Base-by-base conservation (phyloP, 495 filamentous ascomycete species). In the Xanthoparmelia taractica region DNA sequence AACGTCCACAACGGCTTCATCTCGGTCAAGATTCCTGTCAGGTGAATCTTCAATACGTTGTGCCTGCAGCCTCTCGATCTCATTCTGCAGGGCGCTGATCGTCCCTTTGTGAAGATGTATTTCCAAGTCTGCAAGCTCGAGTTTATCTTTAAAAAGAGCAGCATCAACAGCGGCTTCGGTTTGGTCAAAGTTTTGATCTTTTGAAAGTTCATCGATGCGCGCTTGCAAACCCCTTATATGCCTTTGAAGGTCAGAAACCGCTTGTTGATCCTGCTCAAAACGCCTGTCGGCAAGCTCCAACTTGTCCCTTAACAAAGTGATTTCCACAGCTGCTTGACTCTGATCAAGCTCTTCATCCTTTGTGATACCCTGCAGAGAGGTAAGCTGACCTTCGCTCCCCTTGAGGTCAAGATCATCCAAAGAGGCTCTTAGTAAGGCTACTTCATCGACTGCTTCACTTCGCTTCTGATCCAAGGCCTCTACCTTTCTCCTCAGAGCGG, bases 81-180 rank as follows among this genome's bases (percentile, higher is more conserved):
- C 58, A 8, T 57, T 56, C 37, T 61, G 63, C 15, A 67, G n/a
- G n/a, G 52, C 52, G 38, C 48, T 41, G 45, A 67, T 13, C 20
- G 38, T 56, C 1, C 29, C 45, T 31, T 59, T 58, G 31, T 58
- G 58, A 10, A 41, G 17, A 56, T 58, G 23, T 13, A 33, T 59
- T 27, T 58, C 27, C 29, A 36, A 40, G 15, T 58, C 8, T 25
- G 61, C 61, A 47, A 58, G 43, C 33, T 52, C 23, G 11, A 58
- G 20, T 41, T 52, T 59, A 23, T 40, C 33, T 41, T 59, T 36
- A 0, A 50, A 15, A 37, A 48, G 20, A 40, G 34, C 34, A 31
- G 54, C 15, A 15, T 58, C 37, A 41, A 34, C 45, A 31, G n/a
- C 54, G 12, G 61, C 60, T 63, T 64, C 65, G 5, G n/a, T 40